Base-by-base conservation (phyloP, 805 yeast genomes). In the Tetrapisispora arboricola region DNA sequence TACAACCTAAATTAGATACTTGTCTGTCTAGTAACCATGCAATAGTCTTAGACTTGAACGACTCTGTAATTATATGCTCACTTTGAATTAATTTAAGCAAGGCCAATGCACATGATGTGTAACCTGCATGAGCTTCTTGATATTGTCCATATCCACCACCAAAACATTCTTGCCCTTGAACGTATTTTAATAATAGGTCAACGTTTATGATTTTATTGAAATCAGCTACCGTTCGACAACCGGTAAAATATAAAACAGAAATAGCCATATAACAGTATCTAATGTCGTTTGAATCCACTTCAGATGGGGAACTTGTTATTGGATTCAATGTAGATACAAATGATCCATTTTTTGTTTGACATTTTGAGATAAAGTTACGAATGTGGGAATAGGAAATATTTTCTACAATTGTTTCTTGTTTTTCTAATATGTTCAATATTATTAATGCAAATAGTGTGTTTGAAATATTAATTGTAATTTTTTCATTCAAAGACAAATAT, bases 91-190 rank as follows among this genome's bases (percentile, higher is more conserved):
- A 49, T 26, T 57, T 53, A 42, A 86, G 65, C 1, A 83, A 59
- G 0, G 82, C 81, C 19, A 88, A 50, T 0, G 84, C 95, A 62
- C 96, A 88, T 53, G 76, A 90, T 0, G 95, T 82, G 44, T 83
- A 69, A 0, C 97, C 98, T 7, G 86, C 78, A 61, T 90, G 96
- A 2, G 87, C 68, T 58, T 90, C 98, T 12, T 67, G 61, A 29
- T 55, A 53, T 4, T 64, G 58, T 5, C 88, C 82, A 35, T 84
- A 60, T 0, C 95, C 96, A 1, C 96, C 96, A 51, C 73, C 77
- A 49, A 60, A 70, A 25, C 68, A 62, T 29, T 66, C 55, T 9
- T 63, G 52, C 0, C 55, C 39, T 16, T 43, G 18, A 1, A 80
- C 58, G 53, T 68, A 77, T 0, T 44, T 42, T 3, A 55, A 54